Base-by-base conservation (phyloP, 2,329 filamentous ascomycete species). In the Fusarium caatingaense region DNA sequence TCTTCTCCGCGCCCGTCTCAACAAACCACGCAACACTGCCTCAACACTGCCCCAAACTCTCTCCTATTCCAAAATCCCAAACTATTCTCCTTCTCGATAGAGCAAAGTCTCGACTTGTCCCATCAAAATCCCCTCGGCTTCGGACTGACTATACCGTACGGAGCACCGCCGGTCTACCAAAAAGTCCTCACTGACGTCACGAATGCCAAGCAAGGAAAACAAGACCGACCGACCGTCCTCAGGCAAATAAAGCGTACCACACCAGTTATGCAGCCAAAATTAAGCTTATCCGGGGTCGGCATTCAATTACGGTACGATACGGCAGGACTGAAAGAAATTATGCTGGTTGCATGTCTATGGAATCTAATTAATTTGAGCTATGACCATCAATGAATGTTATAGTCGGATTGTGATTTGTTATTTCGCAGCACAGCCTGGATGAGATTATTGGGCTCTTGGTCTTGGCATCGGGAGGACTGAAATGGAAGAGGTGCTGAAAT, bases 251-350 rank as follows among this genome's bases (percentile, higher is more conserved):
- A 37, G 3, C 34, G 18, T n/a, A 37, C 34, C 34, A 37, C 34
- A 37, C 34, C 34, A 42, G 18, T 16, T 41, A 56, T 56, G 54
- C 44, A 56, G 18, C 23, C 54, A 27, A 56, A 56, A 56, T 56
- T 56, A 56, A 56, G 54, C 54, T 56, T 56, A 56, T 56, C 54
- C 44, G 49, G 49, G 54, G 54, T 50, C 45, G 54, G 54, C 28
- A 48, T 37, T 56, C n/a, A 37, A n/a, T 34, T 37, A 50, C 44
- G 34, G 18, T 37, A 37, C 34, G 18, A 37, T 37, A n/a, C 18
- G 34, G 34, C 4, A 28, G n/a, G 49, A 42, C 20, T 25, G 18
- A 25, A 42, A 20, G 25, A 53, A 51, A 15, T 41, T 27, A 37
- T n/a, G 34, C 11, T 34, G 16, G 47, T 50, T 16, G 37, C 49